Percentiles rank a stretch among this genome's conserved stretches.
Conservation (phyloP, 352 stramenopile genomes). For the Phytophthora ohioensis region DNA sequence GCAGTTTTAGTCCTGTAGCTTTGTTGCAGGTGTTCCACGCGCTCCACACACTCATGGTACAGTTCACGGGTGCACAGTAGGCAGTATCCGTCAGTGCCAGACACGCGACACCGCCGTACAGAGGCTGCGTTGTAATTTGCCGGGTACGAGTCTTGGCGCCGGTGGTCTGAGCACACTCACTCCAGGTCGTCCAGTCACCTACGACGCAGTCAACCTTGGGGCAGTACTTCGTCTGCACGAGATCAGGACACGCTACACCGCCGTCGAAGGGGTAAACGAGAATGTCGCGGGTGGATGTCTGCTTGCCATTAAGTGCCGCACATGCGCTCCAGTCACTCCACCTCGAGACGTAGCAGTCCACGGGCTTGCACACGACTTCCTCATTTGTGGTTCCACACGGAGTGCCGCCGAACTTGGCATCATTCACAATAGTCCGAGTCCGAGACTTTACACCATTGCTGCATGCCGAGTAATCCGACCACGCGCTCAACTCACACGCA, state of each 20-base stretch:
- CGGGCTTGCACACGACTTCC: conserved; percentile 60
- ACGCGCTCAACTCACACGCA: conserved; percentile 49
- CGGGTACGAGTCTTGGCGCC: conserved; percentile 47
- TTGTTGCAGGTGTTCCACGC: conserved; percentile 55
- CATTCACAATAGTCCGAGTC: conserved; percentile 32
- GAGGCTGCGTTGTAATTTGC: conserved; percentile 28
- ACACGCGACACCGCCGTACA: conserved; percentile 48
- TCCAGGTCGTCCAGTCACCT: conserved; percentile 45
- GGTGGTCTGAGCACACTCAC: conserved; percentile 43
- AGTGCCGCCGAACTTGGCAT: conserved; percentile 42
- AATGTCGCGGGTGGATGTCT: conserved; percentile 46
- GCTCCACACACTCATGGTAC: conserved; percentile 46
- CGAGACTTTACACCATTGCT: conserved; percentile 45
- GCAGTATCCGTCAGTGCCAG: conserved; percentile 35
- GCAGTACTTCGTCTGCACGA: conserved; percentile 52
- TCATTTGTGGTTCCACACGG: conserved; percentile 46
- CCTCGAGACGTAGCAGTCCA: conserved; percentile 58
- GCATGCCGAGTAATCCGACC: conserved; percentile 48
- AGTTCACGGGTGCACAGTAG: conserved; percentile 52
- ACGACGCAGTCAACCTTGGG: conserved; percentile 57
- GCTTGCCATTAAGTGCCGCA: conserved; percentile 41
- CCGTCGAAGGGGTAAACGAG: conserved; percentile 45
- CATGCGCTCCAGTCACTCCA: conserved; percentile 56
- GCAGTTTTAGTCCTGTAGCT: conserved; percentile 37
- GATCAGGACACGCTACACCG: conserved; percentile 46